These are phyloP conservation scores for Cystobasidium ongulense DNA, from an alignment of 768 basidiomycete genomes.

Conservation along the genomic window DNA sequence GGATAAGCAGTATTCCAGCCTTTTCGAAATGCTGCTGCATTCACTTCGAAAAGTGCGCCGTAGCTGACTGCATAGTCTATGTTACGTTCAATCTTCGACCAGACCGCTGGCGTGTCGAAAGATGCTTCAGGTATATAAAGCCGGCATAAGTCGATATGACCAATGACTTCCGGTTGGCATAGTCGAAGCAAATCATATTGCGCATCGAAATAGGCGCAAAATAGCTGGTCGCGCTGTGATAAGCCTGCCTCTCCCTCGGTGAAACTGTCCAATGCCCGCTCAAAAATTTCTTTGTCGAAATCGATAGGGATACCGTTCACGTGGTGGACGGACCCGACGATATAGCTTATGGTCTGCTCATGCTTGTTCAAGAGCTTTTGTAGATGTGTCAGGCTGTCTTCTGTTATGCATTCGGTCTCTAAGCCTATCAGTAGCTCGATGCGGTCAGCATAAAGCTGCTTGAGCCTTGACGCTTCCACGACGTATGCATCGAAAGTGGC, in stretches of 20 bases:
- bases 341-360: constrained; percentile 61
- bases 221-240: constrained; percentile 37
- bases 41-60: constrained; percentile 87
- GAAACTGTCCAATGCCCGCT: constrained; percentile 53
- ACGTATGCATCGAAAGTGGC: constrained; percentile 67
- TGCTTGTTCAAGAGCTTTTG: constrained; percentile 52
- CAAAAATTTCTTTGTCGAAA: constrained; percentile 68
- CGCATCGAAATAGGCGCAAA: constrained; percentile 67
- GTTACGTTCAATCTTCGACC: constrained; percentile 65
- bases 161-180: constrained; percentile 78
- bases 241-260: background rate
- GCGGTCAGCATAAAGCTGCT: constrained; percentile 54
- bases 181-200: constrained; percentile 64
- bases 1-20: constrained; percentile 82
- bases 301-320: constrained; percentile 82
- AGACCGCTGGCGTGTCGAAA: constrained; percentile 52
- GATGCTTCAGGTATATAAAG: constrained; percentile 60
- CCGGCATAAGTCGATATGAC: constrained; percentile 86
- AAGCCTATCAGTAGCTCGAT: constrained; percentile 78
- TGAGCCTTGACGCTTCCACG: constrained; percentile 68
- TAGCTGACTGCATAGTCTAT: constrained; percentile 63
- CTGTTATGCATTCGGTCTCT: constrained; percentile 82
- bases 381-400: constrained; percentile 57
- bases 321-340: constrained; percentile 91
- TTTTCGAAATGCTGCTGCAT: constrained; percentile 85